Evolutionary conservation across 2,329 filamentous ascomycete species (phyloP), one percentile per base, ranked within the genome.

Genomic region (Penicillium italicum): DNA sequence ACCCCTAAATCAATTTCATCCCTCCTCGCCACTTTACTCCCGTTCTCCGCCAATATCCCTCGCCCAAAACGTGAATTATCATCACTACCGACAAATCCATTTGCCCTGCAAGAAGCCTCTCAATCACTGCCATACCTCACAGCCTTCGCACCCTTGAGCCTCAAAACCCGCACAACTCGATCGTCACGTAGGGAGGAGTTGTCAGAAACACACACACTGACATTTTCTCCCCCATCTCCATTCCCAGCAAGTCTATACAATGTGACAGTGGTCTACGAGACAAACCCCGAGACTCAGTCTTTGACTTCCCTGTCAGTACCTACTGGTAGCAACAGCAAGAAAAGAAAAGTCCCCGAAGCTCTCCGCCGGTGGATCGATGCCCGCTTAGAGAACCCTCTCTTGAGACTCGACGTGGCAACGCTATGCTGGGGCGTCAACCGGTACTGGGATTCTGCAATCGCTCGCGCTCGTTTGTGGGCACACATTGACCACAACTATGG

Each of bases 111-210:
- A 42, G 62, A 68, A 33, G 62, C 62, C 22, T 59, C 65, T 0
- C 83, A 91, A 57, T 83, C 88, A 47, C 73, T 88, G 2, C 84
- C 87, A 0, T 91, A 87, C 61, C 78, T 92, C 0, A 82, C 87
- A 43, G 79, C 87, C 9, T 91, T 94, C 64, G 88, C 84, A 0
- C 84, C 87, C 0, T 79, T 94, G 14, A 77, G 77, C 0, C 85
- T 89, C 55, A 65, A 59, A 6, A 56, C 69, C 14, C 64, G 68
- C 31, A 72, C 68, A 26, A 66, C 55, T n/a, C 62, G 64, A 10
- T 58, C 66, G 9, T 55, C 63, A 9, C 56, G 63, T 22, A 45
- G 61, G 5, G 54, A 57, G 14, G 44, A 46, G 10, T 50, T 74
- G 10, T 55, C 65, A 3, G 72, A 76, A 56, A 72, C 56, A 37